Evolutionary conservation across 2,329 filamentous ascomycete species (phyloP), one percentile per base, ranked within the genome.

Genomic region (Coniochaeta hoffmannii): DNA sequence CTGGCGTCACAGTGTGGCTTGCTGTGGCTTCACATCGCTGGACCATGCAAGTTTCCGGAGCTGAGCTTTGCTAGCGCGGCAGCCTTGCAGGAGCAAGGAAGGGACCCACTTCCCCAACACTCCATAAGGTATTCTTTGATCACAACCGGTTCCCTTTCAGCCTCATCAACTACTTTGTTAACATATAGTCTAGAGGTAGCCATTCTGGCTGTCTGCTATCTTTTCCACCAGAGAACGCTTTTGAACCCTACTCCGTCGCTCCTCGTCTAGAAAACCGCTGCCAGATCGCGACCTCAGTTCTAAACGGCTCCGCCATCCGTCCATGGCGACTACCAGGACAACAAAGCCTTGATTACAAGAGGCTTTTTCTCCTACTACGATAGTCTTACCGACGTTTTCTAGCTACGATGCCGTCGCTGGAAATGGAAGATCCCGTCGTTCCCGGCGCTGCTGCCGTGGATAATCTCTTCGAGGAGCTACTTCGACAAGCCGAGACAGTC

Each of bases 401-500:
- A 19, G 56, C 56, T 64, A 70, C 65, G 56, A 80, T 87, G 83
- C 76, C 79, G 57, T 76, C 75, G 36, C 69, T 76, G 50, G 70
- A 72, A 50, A 60, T 71, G 38, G 66, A 71, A 50, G 76, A 73
- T 61, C 72, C 78, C 56, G 76, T 77, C 59, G 72, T 85, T 50
- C 68, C 75, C 53, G 76, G 77, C 53, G 81, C 86, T 53, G 73
- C 73, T 41, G 70, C 74, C 26, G 83, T 86, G 62, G 73, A 71
- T 34, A 64, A 66, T 26, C 73, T 87, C 24, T 73, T 90, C 31
- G 71, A 77, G 38, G 70, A 78, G 36, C 76, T 89, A 32, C 73
- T 91, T 38, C 67, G 72, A 35, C 80, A 78, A 66, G 86, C 86
- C 56, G 77, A 78, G 53, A 65, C 73, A 36, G 69, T 79, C 58